Conservation (phyloP, 768 basidiomycete species). For the Lyophyllum shimeji region DNA sequence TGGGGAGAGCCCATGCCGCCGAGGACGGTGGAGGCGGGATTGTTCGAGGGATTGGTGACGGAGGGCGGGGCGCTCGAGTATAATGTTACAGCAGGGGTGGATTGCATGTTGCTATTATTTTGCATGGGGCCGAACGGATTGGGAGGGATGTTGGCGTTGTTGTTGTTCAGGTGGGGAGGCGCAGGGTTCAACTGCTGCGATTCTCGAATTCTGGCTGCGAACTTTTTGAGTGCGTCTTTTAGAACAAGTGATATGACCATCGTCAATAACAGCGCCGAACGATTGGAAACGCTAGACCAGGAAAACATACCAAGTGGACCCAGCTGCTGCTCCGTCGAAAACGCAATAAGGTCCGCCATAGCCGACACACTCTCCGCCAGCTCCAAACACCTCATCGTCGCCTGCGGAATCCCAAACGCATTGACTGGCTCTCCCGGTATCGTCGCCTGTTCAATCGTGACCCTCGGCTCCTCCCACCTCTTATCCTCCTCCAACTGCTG, state of each 20-base stretch:
- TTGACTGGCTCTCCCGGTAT: conserved; percentile 85
- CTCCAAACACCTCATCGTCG: conserved; percentile 87
- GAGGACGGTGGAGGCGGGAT: conserved; percentile 22
- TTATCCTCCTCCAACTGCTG: conserved; percentile 49
- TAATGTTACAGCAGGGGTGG: conserved; percentile 40
- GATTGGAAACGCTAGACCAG: conserved; percentile 5
- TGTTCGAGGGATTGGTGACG: conserved; percentile 40
- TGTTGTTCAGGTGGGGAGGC: conserved; percentile 10
- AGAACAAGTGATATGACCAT: conserved; percentile 4
- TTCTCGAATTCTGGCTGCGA: conserved; percentile 38
- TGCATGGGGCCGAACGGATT: conserved; percentile 16
- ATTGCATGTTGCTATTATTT: conserved; percentile 18
- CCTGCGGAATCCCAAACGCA: conserved; percentile 86
- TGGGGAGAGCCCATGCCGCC: conserved; percentile 46
- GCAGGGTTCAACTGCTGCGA: conserved; percentile 25
- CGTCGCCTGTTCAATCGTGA: conserved; percentile 57
- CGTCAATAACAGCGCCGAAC: background rate
- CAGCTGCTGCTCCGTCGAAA: conserved; percentile 48
- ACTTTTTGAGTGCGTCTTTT: conserved; percentile 42
- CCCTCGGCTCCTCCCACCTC: conserved; percentile 66
- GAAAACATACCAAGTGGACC: conserved; percentile 65
- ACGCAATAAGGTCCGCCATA: conserved; percentile 77
- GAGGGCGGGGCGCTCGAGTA: conserved; percentile 51
- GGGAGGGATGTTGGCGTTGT: background rate
- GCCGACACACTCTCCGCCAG: conserved; percentile 80